These are phyloP conservation scores for Ampelomyces quisqualis DNA, from an alignment of 2,329 filamentous ascomycete genomes.

Conservation along the genomic window DNA sequence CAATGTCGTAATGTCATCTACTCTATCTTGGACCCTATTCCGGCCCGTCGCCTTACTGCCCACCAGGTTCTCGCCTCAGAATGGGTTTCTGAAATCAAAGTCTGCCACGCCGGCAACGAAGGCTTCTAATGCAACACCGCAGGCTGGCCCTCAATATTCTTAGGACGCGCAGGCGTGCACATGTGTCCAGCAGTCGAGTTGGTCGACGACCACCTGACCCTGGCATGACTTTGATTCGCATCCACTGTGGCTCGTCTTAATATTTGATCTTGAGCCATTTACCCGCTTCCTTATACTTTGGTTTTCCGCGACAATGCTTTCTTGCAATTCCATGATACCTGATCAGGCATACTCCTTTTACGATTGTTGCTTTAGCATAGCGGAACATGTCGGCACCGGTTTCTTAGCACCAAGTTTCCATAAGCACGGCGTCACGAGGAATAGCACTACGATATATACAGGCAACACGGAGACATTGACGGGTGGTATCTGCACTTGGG, in stretches of 20 bases:
- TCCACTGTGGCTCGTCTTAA: constrained; percentile 8
- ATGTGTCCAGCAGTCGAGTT: not conserved
- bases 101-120: constrained; percentile 95
- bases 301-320: constrained; percentile 26
- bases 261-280: constrained; percentile 25
- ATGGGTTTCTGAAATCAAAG: constrained; percentile 96
- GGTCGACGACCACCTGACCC: not conserved
- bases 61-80: constrained; percentile 97
- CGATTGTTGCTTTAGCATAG: constrained; percentile 40
- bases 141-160: constrained; percentile 7
- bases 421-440: constrained; percentile 23
- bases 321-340: constrained; percentile 35
- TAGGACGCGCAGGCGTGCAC: constrained; percentile 17
- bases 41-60: constrained; percentile 86
- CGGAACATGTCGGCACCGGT: constrained; percentile 29
- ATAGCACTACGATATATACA: constrained; percentile 21
- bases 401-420: constrained; percentile 10
- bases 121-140: constrained; percentile 63
- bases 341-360: constrained; percentile 42
- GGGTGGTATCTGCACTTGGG: constrained; percentile 12
- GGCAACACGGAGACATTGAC: constrained; percentile 23
- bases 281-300: constrained; percentile 20
- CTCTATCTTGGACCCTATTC: constrained; percentile 94
- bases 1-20: constrained; percentile 99
- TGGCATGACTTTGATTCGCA: not conserved